Evolutionary conservation across 192 early-diverging fungal species (phyloP).

Genomic region (Rhizoclosmatium sp.): DNA sequence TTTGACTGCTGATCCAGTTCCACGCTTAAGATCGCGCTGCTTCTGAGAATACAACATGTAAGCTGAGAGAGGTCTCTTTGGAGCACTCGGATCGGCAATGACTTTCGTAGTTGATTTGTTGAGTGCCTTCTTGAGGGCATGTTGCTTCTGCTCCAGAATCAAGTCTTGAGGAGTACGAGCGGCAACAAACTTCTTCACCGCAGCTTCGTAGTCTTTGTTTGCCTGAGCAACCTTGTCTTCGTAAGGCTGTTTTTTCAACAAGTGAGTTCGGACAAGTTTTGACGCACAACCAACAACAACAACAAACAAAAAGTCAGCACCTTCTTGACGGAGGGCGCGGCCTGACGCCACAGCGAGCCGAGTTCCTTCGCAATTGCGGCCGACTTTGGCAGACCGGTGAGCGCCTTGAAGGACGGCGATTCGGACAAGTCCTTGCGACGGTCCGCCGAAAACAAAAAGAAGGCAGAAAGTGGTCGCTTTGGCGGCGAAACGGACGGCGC

Average conservation of each 20-base stretch:
- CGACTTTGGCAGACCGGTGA: neutral
- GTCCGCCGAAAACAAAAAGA: neutral
- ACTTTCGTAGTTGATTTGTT: neutral
- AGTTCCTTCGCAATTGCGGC: neutral
- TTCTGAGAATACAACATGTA: neutral
- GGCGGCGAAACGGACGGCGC: neutral
- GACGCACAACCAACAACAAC: no score
- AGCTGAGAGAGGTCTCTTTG: neutral
- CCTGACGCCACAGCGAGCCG: neutral
- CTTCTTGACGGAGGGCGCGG: neutral
- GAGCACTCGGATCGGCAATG: neutral
- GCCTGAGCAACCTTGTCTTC: neutral
- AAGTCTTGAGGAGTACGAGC: neutral
- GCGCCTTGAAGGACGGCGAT: neutral
- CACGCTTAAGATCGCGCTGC: no score
- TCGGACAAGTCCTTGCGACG: neutral
- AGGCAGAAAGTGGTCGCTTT: slow-evolving; percentile 2
- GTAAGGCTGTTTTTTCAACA: neutral
- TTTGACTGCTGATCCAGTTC: no score
- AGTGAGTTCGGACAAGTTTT: neutral
- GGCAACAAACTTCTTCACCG: neutral
- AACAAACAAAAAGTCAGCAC: no score
- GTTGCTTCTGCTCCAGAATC: neutral
- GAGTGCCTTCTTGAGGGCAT: neutral
- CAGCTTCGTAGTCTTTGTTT: neutral